Evolutionary conservation across 2,329 filamentous ascomycete species (phyloP).

Genomic region (Leptographium lundbergii): DNA sequence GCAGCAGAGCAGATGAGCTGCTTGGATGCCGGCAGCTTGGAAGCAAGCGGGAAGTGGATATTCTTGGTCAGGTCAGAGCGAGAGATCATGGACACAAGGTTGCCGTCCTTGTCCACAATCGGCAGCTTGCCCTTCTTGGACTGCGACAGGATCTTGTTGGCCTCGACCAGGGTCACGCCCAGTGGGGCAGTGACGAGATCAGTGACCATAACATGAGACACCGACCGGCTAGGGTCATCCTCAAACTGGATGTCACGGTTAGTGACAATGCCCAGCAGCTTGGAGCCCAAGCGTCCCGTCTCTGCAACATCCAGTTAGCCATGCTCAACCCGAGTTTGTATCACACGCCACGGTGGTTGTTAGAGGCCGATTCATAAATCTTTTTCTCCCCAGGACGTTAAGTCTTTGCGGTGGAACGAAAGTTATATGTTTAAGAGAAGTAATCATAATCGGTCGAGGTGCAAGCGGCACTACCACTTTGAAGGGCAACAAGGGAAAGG

Average conservation of each 20-base stretch:
- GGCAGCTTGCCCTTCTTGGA: conserved; percentile 99
- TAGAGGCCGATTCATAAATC: conserved; percentile 8
- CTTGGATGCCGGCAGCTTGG: conserved; percentile 93
- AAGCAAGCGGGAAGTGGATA: conserved; percentile 88
- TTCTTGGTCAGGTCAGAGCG: conserved; percentile 98
- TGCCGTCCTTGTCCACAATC: conserved; percentile 72
- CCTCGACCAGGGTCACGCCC: conserved; percentile 74
- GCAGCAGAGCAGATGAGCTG: conserved; percentile 92
- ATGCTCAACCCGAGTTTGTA: conserved; percentile 4
- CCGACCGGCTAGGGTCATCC: conserved; percentile 54
- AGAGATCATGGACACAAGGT: conserved; percentile 84
- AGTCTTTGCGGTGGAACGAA: conserved; percentile 99
- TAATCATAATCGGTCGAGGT: conserved; percentile 56
- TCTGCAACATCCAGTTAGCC: conserved; percentile 43
- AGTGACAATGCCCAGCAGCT: conserved; percentile 93
- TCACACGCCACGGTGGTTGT: neutral
- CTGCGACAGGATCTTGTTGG: conserved; percentile 83
- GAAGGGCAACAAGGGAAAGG: neutral
- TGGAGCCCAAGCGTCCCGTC: conserved; percentile 82
- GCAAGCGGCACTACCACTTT: neutral
- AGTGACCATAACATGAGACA: conserved; percentile 93
- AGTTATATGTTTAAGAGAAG: conserved; percentile 72
- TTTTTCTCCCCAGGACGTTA: conserved; percentile 72
- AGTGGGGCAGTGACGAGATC: conserved; percentile 79
- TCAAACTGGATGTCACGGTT: conserved; percentile 98